Conservation (phyloP, 306 rosid genomes). For the Medicago lupulina region DNA sequence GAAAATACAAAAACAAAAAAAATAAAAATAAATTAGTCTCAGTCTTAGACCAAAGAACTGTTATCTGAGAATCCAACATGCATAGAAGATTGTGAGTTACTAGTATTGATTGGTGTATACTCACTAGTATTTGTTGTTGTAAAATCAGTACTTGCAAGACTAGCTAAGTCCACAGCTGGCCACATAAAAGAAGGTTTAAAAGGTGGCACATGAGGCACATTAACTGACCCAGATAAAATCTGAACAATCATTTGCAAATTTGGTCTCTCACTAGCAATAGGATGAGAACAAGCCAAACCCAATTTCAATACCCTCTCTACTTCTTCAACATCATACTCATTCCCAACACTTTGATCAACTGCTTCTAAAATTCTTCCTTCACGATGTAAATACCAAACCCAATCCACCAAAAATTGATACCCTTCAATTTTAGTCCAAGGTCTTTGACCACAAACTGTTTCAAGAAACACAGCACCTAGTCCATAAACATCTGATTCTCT, state of each 20-base stretch:
- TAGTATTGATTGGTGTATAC: slow-evolving; percentile 33
- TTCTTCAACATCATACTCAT: slow-evolving; percentile 58
- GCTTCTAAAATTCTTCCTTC: slow-evolving; percentile 58
- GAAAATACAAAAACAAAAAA: not conserved
- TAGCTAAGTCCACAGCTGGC: slow-evolving; percentile 55
- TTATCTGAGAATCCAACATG: slow-evolving; percentile 30
- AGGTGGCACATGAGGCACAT: slow-evolving; percentile 63
- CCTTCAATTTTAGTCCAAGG: slow-evolving; percentile 65
- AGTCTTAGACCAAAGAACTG: slow-evolving; percentile 34
- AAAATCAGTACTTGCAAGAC: slow-evolving; percentile 42
- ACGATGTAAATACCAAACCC: slow-evolving; percentile 79
- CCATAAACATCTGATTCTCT: slow-evolving; percentile 71
- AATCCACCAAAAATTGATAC: slow-evolving; percentile 64
- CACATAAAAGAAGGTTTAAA: slow-evolving; percentile 78
- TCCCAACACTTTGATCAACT: slow-evolving; percentile 56
- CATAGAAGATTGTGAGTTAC: slow-evolving; percentile 42
- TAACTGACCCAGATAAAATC: slow-evolving; percentile 63
- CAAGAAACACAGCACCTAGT: slow-evolving; percentile 70
- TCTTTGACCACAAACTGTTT: slow-evolving; percentile 72
- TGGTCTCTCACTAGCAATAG: slow-evolving; percentile 66
- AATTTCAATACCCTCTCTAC: slow-evolving; percentile 65
- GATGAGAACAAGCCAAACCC: slow-evolving; percentile 80
- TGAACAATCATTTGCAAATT: slow-evolving; percentile 63
- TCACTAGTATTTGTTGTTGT: slow-evolving; percentile 33
- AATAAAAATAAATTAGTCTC: not conserved